Evolutionary conservation across 345 rosid genomes (phyloP).

Genomic region (Geranium rotundifolium): DNA sequence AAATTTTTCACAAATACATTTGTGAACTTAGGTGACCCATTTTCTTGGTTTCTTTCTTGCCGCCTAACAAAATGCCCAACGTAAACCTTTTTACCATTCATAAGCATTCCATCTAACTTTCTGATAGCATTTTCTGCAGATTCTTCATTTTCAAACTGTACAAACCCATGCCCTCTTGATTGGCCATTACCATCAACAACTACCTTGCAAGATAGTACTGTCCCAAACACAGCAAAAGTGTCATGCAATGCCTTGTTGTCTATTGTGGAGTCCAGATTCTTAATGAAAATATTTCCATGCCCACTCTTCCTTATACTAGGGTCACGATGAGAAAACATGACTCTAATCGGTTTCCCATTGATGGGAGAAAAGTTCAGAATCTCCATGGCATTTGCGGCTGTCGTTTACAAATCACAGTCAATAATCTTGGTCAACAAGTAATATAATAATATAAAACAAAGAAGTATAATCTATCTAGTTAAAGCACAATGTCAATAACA

Average conservation of each 20-base stretch:
- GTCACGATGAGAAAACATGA: conserved; percentile 91
- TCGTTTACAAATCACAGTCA: background rate
- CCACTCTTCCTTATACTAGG: conserved; percentile 88
- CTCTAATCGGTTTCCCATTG: conserved; percentile 57
- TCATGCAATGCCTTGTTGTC: conserved; percentile 91
- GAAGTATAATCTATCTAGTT: background rate
- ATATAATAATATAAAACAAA: no score
- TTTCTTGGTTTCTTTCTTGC: conserved; percentile 58
- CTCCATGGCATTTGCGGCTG: conserved; percentile 87
- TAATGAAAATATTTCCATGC: conserved; percentile 81
- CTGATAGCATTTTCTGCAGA: conserved; percentile 74
- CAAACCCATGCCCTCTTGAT: conserved; percentile 94
- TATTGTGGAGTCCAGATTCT: conserved; percentile 83
- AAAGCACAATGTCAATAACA: background rate
- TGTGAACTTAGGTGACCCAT: conserved; percentile 46
- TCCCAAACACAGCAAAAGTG: conserved; percentile 79
- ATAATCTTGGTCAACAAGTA: no score
- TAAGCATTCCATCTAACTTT: conserved; percentile 78
- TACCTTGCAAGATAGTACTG: conserved; percentile 82
- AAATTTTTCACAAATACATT: conserved; percentile 81
- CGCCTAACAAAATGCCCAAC: conserved; percentile 87
- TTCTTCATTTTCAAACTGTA: conserved; percentile 71
- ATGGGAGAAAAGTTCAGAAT: conserved; percentile 61
- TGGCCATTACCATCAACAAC: conserved; percentile 66
- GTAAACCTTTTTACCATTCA: conserved; percentile 86